Evolutionary conservation across 176 grass and related monocot genomes (phyloP).

Genomic region (Rhynchospora breviuscula): DNA sequence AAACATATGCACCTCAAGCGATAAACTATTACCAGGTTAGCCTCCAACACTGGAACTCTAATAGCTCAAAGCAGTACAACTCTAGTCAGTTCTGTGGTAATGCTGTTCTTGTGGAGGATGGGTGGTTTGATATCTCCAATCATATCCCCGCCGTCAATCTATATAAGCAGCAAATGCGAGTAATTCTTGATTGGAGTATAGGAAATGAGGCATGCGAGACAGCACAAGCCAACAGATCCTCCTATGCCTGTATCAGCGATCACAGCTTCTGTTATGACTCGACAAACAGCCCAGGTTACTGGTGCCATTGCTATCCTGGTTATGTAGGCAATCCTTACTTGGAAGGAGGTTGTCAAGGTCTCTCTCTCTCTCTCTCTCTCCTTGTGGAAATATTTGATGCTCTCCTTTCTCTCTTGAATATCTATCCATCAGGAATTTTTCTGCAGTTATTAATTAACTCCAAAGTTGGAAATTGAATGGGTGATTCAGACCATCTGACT

Average conservation of each 20-base stretch:
- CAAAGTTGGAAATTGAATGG: too few relatives aligned
- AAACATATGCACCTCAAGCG: not conserved
- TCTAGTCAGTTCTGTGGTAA: slow-evolving; percentile 16
- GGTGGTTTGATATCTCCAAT: not conserved
- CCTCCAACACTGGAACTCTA: not conserved
- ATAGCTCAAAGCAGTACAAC: not conserved
- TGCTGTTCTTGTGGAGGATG: not conserved
- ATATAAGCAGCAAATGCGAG: not conserved
- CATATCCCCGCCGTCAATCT: not conserved
- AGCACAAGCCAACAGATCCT: not conserved
- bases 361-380: not conserved
- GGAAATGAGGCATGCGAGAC: not conserved
- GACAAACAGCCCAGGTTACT: not conserved
- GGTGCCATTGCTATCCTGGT: slow-evolving; percentile 18
- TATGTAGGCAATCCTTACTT: slow-evolving; percentile 28
- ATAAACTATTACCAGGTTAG: not conserved
- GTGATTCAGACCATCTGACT: too few relatives aligned
- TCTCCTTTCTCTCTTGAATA: not conserved
- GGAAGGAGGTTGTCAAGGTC: slow-evolving; percentile 18
- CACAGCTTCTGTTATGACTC: slow-evolving; percentile 7
- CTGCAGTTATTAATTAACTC: too few relatives aligned
- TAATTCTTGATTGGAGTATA: slow-evolving; percentile 19
- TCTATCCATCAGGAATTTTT: too few relatives aligned
- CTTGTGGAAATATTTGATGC: too few relatives aligned
- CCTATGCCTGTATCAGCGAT: slow-evolving; percentile 18